A percentile compares a stretch with the other conserved stretches of the same genome.
phyloP scores from a whole-genome alignment of 169 alveolate species.

The Plasmodium billcollinsi region DNA sequence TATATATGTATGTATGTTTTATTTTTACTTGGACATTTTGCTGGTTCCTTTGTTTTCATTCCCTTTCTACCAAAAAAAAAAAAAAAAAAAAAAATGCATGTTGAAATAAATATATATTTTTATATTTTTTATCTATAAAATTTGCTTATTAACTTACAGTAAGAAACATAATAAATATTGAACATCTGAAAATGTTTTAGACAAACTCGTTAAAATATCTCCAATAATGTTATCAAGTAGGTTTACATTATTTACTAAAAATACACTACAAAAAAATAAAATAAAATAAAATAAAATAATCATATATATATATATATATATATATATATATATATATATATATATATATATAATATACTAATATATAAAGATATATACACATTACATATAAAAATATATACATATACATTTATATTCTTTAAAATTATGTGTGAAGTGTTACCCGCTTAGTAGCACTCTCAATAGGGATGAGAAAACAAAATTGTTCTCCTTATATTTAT shows the following conservation, averaged over 20 bases:
- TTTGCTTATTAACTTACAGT: conserved; percentile 64
- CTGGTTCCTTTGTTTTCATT: conserved; percentile 40
- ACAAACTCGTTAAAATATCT: conserved; percentile 86
- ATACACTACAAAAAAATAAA: conserved; percentile 55
- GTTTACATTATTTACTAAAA: conserved; percentile 82
- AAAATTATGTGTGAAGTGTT: not conserved
- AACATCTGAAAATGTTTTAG: conserved; percentile 87
- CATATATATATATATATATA: too few relatives aligned
- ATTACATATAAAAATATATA: not conserved
- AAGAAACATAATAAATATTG: conserved; percentile 83
- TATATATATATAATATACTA: not conserved
- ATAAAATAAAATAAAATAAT: not conserved
- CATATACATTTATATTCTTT: not conserved
- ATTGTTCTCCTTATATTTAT: conserved; percentile 77
- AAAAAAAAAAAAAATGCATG: not conserved
- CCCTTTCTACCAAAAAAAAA: conserved; percentile 34
- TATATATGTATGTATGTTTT: not conserved
- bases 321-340: not conserved
- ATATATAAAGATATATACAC: not conserved
- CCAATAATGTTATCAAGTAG: conserved; percentile 87
- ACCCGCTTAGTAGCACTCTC: conserved; percentile 77
- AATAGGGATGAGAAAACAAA: conserved; percentile 75
- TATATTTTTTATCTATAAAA: not conserved
- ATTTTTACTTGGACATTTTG: conserved; percentile 62
- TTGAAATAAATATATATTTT: not conserved